Evolutionary conservation across 2,329 filamentous ascomycete genomes (phyloP).

Genomic region (Apiospora malaysiana): DNA sequence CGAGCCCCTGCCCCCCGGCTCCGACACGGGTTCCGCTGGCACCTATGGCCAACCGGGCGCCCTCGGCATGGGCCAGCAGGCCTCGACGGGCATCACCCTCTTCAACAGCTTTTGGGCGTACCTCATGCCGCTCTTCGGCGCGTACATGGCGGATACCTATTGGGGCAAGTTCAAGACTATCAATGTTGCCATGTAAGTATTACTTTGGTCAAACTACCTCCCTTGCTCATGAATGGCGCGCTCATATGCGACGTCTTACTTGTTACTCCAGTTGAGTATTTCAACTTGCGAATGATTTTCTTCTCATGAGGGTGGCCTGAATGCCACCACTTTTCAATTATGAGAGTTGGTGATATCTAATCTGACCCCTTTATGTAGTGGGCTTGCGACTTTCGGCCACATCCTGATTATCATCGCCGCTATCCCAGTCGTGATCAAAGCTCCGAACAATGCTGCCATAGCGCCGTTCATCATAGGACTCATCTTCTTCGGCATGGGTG

Average conservation of each 20-base stretch:
- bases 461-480: constrained; percentile 63
- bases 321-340: not conserved
- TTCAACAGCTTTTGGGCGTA: constrained; percentile 43
- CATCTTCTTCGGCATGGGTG: constrained; percentile 67
- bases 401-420: constrained; percentile 64
- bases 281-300: not conserved
- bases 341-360: not conserved
- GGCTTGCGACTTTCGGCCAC: constrained; percentile 61
- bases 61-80: constrained; percentile 51
- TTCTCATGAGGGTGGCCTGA: not conserved
- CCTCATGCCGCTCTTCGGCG: constrained; percentile 43
- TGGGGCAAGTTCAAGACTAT: constrained; percentile 69
- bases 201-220: too few relatives aligned
- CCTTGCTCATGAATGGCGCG: not conserved
- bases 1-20: constrained; percentile 59
- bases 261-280: not conserved
- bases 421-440: constrained; percentile 61
- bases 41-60: constrained; percentile 54
- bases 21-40: constrained; percentile 56
- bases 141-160: constrained; percentile 62
- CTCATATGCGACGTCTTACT: not conserved
- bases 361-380: not conserved
- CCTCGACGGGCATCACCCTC: constrained; percentile 35
- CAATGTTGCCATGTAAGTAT: constrained; percentile 57
- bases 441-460: constrained; percentile 53